phyloP scores from a whole-genome alignment of 2,329 filamentous ascomycete genomes.

The Monosporascus cannonballus region DNA sequence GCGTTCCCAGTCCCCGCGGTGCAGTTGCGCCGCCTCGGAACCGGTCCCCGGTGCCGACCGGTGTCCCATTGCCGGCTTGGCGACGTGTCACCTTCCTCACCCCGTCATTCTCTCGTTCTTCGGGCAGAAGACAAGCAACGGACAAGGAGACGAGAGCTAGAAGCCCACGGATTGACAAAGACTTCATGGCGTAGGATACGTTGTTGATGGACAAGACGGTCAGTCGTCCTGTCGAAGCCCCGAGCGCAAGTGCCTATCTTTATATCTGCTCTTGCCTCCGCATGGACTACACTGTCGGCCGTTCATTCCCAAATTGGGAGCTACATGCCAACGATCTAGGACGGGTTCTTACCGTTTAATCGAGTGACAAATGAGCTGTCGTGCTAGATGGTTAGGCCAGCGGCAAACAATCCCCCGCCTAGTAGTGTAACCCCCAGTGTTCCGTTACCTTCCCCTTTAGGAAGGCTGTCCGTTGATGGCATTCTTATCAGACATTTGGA shows the following conservation, averaged over 20 bases:
- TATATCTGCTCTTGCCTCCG: not conserved
- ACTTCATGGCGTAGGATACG: not conserved
- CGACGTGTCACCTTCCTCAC: constrained; percentile 9
- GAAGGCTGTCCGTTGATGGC: too few species aligned
- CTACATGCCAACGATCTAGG: too few species aligned
- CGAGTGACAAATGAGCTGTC: too few species aligned
- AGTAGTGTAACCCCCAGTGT: too few species aligned
- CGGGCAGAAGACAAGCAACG: constrained; percentile 30
- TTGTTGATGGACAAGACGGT: too few species aligned
- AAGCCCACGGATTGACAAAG: not conserved
- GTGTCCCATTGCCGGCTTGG: constrained; percentile 18
- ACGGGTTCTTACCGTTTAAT: too few species aligned
- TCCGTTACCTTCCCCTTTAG: too few species aligned
- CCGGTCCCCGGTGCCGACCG: constrained; percentile 37
- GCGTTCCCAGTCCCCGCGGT: constrained; percentile 32
- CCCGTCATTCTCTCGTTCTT: constrained; percentile 23
- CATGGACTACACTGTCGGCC: not conserved
- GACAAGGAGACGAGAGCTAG: not conserved
- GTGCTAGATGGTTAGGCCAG: too few species aligned
- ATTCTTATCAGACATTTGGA: too few species aligned
- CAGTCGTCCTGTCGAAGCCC: not conserved
- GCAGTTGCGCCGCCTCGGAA: constrained; percentile 33
- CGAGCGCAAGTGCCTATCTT: not conserved
- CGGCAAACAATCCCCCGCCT: too few species aligned
- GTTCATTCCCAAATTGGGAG: not conserved